Base-by-base conservation (phyloP, 441 rosid genomes). In the Lepidium campestre region DNA sequence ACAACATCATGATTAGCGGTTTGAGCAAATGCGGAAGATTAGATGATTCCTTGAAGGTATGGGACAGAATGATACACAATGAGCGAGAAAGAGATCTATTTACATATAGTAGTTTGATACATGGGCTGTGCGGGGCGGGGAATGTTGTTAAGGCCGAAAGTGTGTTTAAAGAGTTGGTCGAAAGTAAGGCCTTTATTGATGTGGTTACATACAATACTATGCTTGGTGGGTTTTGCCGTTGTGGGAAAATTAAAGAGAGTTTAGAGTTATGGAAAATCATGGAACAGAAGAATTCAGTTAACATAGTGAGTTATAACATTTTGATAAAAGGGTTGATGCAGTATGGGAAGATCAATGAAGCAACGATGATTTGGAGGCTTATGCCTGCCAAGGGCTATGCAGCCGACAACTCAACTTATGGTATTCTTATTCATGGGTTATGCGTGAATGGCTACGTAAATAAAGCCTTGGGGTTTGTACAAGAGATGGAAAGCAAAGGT, bases 1-100 rank as follows among this genome's bases (percentile, higher is more conserved):
- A 93, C 67, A 93, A 90, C 71, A 76, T 88, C 39, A 88, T 91
- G 96, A 87, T 93, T 56, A 85, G 68, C 75, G 96, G 96, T 56
- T 78, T 91, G 70, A 87, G 87, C 66, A 86, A 86, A 66, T 84
- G 91, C 41, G 89, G 88, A 36, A 85, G 73, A 71, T 71, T 85
- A 49, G 85, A 86, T 48, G 91, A 87, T 73, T 67, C 90, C 57
- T 75, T 89, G 74, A 77, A 79, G 69, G 75, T 89, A 36, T 87
- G 93, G 92, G 84, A 86, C 62, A 84, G 93, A 75, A 86, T 88
- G 97, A 78, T 77, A 53, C 72, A 58, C 49, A 91, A 89, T 61
- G 86, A 81, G 56, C 75, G 87, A 19, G 76, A 74, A 59, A 89
- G 76, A 78, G 96, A 89, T 77, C 32, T 76, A 64, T 84, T 76